Evolutionary conservation across 169 alveolate genomes (phyloP), one percentile per base, ranked within the genome.

Genomic region (Theileria luwenshuni): DNA sequence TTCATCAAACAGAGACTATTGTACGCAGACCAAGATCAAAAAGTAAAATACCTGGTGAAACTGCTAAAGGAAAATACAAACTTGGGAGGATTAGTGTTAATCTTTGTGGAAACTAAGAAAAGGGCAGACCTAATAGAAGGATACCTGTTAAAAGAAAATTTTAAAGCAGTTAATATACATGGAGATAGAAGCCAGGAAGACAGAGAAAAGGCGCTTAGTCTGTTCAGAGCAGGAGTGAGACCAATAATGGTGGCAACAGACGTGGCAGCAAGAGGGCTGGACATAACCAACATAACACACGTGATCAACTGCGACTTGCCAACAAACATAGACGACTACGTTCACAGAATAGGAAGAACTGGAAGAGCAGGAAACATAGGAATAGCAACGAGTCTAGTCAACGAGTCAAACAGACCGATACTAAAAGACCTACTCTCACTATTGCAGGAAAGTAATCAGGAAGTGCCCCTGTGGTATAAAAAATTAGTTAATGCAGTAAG

Each of bases 331-430:
- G 97, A 95, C 77, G 97, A 94, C 72, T 97, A 97, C 85, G 96
- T 97, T 38, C 99, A 96, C 87, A 74, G 96, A 64, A 96, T 97
- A 49, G 99, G 99, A 32, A 93, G 99, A 83, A 97, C 99, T 13
- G 99, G 99, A 10, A 90, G 99, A 64, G 99, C 99, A 17, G 99
- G 99, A n/a, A 95, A 94, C 70, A 90, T 91, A 23, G 99, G 99
- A 58, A 91, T 86, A 72, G 99, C 99, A 28, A 95, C 97, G 0
- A 93, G 98, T 23, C 93, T 97, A 63, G 95, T 97, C 41, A 93
- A 93, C 76, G 97, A 94, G 70, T 80, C 81, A 61, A 93, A 93
- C 83, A 85, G 92, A 61, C 91, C 95, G 19, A 92, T 94, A n/a
- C 80, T 94, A 47, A 90, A 92, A 43, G 97, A 94, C 61, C 72